Percentiles rank a stretch among this genome's conserved stretches.
phyloP scores from a whole-genome alignment of 257 asterid species.

The Nyctanthes arbortristis region DNA sequence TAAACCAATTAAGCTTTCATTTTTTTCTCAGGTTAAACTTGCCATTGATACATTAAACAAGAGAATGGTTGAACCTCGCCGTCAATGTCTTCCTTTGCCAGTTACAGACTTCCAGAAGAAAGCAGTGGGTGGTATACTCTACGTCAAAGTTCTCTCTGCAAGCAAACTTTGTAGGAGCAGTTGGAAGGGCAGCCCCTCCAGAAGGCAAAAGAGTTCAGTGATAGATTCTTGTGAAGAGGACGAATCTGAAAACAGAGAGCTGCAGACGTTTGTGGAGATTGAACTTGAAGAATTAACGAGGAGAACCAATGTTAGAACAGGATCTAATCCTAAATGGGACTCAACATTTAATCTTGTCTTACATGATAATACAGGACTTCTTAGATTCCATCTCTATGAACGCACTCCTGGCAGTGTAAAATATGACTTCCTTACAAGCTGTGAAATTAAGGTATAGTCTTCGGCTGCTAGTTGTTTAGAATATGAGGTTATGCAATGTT shows the following conservation, averaged over 20 bases:
- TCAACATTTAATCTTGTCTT: conserved; percentile 73
- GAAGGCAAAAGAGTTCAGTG: conserved; percentile 38
- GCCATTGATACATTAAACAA: conserved; percentile 72
- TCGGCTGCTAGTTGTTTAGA: conserved; percentile 13
- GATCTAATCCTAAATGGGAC: conserved; percentile 85
- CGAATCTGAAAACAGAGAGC: conserved; percentile 45
- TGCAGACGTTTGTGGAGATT: conserved; percentile 81
- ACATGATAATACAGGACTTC: conserved; percentile 72
- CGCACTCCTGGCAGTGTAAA: conserved; percentile 70
- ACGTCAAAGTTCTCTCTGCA: conserved; percentile 69
- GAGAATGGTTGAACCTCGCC: conserved; percentile 95
- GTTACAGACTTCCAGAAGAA: conserved; percentile 65
- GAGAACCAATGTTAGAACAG: conserved; percentile 60
- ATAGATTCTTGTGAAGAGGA: conserved; percentile 41
- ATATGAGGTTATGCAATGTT: conserved; percentile 11
- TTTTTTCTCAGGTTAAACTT: conserved; percentile 67
- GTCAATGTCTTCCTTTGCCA: conserved; percentile 87
- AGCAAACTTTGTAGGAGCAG: conserved; percentile 58
- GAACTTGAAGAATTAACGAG: conserved; percentile 87
- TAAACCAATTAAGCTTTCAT: conserved; percentile 3
- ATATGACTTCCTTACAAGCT: conserved; percentile 77
- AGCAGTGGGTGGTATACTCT: conserved; percentile 77
- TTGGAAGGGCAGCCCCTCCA: conserved; percentile 43
- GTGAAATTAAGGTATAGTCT: conserved; percentile 80
- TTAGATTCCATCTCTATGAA: conserved; percentile 74